Percentiles rank a stretch among this genome's conserved stretches.
Evolutionary conservation across 2,329 filamentous ascomycete species (phyloP).

Genomic region (Pseudogymnoascus sp.): DNA sequence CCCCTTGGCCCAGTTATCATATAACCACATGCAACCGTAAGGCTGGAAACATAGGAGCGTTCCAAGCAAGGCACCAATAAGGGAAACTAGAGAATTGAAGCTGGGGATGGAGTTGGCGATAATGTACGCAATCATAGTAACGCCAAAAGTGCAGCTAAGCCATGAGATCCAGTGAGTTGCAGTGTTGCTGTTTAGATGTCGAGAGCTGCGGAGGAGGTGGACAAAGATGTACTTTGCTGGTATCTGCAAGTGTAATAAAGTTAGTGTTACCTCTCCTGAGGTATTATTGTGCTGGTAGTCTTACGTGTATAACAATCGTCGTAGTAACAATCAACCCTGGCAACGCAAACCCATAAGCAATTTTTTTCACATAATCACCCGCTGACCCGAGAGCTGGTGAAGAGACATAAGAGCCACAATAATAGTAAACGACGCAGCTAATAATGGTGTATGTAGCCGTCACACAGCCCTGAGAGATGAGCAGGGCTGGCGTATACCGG

Average conservation of each 20-base stretch:
- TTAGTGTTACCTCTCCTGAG: not conserved
- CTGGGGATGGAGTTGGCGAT: slow-evolving; percentile 47
- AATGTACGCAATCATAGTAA: slow-evolving; percentile 39
- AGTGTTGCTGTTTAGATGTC: slow-evolving; percentile 44
- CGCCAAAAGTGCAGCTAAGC: slow-evolving; percentile 36
- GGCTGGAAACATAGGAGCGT: slow-evolving; percentile 38
- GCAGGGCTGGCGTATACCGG: too few relatives aligned
- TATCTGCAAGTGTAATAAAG: slow-evolving; percentile 40
- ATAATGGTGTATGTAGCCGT: too few relatives aligned
- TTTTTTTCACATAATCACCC: slow-evolving; percentile 50
- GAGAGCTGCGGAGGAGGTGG: slow-evolving; percentile 42
- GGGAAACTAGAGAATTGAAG: slow-evolving; percentile 43
- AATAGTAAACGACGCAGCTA: slow-evolving; percentile 47
- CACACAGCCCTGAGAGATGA: too few relatives aligned
- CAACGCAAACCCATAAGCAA: slow-evolving; percentile 52
- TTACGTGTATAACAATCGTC: slow-evolving; percentile 14
- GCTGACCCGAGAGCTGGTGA: slow-evolving; percentile 51
- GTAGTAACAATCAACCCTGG: slow-evolving; percentile 44
- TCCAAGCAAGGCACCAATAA: slow-evolving; percentile 45
- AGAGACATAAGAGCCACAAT: slow-evolving; percentile 54
- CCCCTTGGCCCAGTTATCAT: slow-evolving; percentile 37
- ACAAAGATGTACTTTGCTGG: slow-evolving; percentile 50
- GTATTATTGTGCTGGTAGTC: not conserved
- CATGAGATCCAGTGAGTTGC: slow-evolving; percentile 43
- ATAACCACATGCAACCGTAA: slow-evolving; percentile 40